Evolutionary conservation across 2,329 filamentous ascomycete genomes (phyloP).

Genomic region (Coniochaeta hoffmannii): DNA sequence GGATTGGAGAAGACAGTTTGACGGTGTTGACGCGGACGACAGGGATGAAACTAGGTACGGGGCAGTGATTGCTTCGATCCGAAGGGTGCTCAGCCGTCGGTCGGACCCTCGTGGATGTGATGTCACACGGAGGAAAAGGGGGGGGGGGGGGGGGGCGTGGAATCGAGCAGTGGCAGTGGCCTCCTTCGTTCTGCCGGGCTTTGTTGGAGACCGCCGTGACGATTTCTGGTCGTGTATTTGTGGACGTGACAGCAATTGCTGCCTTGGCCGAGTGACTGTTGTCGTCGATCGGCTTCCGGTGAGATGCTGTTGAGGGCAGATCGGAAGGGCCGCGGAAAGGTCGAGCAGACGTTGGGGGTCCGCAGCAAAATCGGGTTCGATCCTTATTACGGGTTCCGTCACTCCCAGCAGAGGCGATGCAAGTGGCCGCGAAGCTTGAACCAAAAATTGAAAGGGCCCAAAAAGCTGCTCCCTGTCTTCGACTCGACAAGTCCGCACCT

Average conservation of each 20-base stretch:
- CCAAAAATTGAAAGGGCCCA: background rate
- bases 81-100: too few relatives aligned
- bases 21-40: slow-evolving; percentile 62
- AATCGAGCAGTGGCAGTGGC: too few relatives aligned
- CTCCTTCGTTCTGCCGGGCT: too few relatives aligned
- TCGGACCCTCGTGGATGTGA: background rate
- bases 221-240: background rate
- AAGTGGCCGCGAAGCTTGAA: background rate
- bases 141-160: too few relatives aligned
- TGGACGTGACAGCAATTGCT: background rate
- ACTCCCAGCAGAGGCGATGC: background rate
- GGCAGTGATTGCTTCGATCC: too few relatives aligned
- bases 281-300: background rate
- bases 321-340: background rate
- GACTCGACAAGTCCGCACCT: background rate
- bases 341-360: background rate
- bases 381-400: background rate
- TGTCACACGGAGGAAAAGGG: slow-evolving; percentile 1
- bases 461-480: background rate
- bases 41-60: too few relatives aligned
- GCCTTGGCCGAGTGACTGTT: background rate
- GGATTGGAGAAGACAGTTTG: slow-evolving; percentile 89
- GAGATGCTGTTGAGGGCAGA: background rate
- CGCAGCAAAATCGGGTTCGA: background rate
- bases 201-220: background rate